phyloP scores from a whole-genome alignment of 2,329 filamentous ascomycete species.

The Chaetomium olivaceum region DNA sequence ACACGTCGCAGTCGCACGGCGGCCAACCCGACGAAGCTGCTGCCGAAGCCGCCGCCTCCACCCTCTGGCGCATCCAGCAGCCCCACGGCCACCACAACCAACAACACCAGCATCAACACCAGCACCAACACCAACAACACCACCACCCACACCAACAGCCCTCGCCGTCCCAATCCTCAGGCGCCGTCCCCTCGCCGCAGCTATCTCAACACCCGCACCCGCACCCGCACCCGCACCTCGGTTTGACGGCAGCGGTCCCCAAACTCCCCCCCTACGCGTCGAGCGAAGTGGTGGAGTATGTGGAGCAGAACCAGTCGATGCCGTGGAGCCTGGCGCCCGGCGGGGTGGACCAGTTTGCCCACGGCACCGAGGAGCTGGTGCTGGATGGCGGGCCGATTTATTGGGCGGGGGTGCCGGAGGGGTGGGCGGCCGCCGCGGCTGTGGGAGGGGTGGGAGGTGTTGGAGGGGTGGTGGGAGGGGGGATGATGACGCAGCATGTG shows the following conservation, averaged over 20 bases:
- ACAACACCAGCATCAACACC: slow-evolving; percentile 6
- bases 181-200: slow-evolving; percentile 26
- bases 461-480: neutral
- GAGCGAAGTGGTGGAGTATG: slow-evolving; percentile 27
- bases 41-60: slow-evolving; percentile 17
- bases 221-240: slow-evolving; percentile 2
- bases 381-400: slow-evolving; percentile 29
- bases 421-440: neutral
- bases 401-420: slow-evolving; percentile 27
- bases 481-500: neutral
- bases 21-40: slow-evolving; percentile 11
- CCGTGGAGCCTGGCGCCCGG: slow-evolving; percentile 35
- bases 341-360: slow-evolving; percentile 35
- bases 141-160: slow-evolving; percentile 8
- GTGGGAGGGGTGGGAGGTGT: too few species aligned
- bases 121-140: neutral
- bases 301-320: slow-evolving; percentile 32
- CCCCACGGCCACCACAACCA: slow-evolving; percentile 4
- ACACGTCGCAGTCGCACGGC: slow-evolving; percentile 30
- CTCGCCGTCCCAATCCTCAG: slow-evolving; percentile 30
- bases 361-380: slow-evolving; percentile 29
- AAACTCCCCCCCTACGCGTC: slow-evolving; percentile 25
- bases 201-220: slow-evolving; percentile 24
- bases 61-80: slow-evolving; percentile 23
- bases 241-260: neutral